Percentiles rank a stretch among this genome's conserved stretches.
Conservation (phyloP, 805 yeast genomes). For the Tetrapisispora arboricola region DNA sequence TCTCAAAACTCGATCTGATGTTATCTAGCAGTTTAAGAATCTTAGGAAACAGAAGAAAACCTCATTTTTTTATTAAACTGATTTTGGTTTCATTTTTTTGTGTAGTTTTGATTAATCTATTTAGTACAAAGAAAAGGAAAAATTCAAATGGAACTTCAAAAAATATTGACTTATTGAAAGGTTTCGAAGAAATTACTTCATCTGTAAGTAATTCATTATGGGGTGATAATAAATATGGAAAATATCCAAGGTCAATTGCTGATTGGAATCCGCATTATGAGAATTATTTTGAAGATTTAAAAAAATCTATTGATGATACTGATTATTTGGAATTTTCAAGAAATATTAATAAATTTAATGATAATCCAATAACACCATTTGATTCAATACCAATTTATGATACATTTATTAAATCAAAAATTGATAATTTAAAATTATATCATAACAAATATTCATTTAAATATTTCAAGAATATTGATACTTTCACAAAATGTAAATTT, state of each 20-base stretch:
- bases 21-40: no score
- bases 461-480: conserved; percentile 7
- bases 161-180: neutral
- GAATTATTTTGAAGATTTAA: neutral
- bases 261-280: conserved; percentile 1
- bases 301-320: neutral
- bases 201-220: neutral
- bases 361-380: conserved; percentile 9
- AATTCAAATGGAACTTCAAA: no score
- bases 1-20: no score
- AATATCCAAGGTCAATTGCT: neutral
- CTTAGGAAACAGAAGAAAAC: no score
- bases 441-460: conserved; percentile 5
- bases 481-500: conserved; percentile 9
- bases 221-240: neutral
- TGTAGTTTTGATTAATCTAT: no score
- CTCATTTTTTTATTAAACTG: no score
- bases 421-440: neutral
- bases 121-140: no score
- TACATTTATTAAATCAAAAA: conserved; percentile 1
- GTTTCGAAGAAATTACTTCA: neutral
- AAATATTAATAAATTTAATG: neutral
- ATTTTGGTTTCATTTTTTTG: no score
- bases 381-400: conserved; percentile 11
- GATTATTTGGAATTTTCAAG: neutral